phyloP scores from a whole-genome alignment of 2,329 filamentous ascomycete species.

The Cladosporium sp. region DNA sequence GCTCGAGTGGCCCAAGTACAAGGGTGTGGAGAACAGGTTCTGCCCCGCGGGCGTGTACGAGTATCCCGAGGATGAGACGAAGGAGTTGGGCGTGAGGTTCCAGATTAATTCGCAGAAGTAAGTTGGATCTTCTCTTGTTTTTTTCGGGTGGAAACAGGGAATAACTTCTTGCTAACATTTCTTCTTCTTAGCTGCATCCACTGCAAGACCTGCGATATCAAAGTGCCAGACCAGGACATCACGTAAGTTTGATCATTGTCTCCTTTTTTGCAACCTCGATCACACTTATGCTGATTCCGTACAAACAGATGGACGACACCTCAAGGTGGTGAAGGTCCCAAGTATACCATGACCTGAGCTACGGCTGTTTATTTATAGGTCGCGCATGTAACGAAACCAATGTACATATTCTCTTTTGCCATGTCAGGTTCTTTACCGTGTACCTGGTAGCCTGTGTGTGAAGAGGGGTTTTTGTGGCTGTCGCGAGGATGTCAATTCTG shows the following conservation, averaged over 20 bases:
- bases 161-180: conserved; percentile 24
- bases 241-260: conserved; percentile 47
- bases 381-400: not conserved
- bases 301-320: conserved; percentile 70
- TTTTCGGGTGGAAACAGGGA: conserved; percentile 26
- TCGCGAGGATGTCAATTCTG: too few species aligned
- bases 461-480: too few species aligned
- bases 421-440: too few species aligned
- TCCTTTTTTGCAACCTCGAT: not conserved
- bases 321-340: conserved; percentile 72
- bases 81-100: conserved; percentile 84
- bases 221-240: conserved; percentile 93
- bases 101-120: conserved; percentile 92
- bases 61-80: conserved; percentile 87
- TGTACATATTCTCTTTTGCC: not conserved
- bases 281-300: not conserved
- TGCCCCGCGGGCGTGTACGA: conserved; percentile 97
- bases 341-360: conserved; percentile 56
- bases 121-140: conserved; percentile 40
- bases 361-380: not conserved
- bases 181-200: conserved; percentile 70
- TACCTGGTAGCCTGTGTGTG: too few species aligned
- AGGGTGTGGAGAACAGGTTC: conserved; percentile 93
- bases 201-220: conserved; percentile 99
- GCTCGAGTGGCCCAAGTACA: conserved; percentile 77